Base-by-base conservation (phyloP, 805 yeast species). In the Myxozyma neotropica region DNA sequence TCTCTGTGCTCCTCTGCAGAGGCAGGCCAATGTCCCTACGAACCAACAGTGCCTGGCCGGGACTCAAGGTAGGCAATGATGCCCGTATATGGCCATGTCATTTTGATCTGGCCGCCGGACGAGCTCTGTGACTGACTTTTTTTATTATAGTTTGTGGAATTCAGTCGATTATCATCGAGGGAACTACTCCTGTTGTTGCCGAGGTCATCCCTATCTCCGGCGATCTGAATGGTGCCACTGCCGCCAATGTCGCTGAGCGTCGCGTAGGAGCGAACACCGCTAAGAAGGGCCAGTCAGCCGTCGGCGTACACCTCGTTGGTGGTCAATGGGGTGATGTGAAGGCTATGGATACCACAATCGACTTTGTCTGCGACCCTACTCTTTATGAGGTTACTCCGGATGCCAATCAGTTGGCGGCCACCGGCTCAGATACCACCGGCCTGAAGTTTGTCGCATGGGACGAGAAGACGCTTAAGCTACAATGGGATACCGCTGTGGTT, bases 241-340 rank as follows among this genome's bases (percentile, higher is more conserved):
- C 35, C 81, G 84, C n/a, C 73, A 75, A 29, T 92, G 96, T 55
- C 13, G 44, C 24, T 40, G 40, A 54, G 38, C 31, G 35, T 10
- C 49, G 35, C 23, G 55, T 17, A 17, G 23, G 26, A 26, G 31
- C 46, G 8, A 45, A 36, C 47, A 38, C 27, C 39, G 60, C 52
- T 13, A 12, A 43, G 39, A 27, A 48, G 23, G 52, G 38, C 33
- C 27, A 38, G 21, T 26, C 35, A 8, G 53, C 68, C 38, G 68
- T 68, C 43, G 33, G 58, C 42, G 72, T 86, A 4, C 63, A 66
- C 3, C 74, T 86, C 59, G 74, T 70, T 2, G 87, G 83, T 33
- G 81, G 84, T 13, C 73, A 75, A 29, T 92, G 96, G 96, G 97
- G 96, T 0, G 78, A 82, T 1, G 72, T 75, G 24, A 70, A 73